A percentile compares a stretch with the other conserved stretches of the same genome.
Conservation (phyloP, 352 stramenopile species). For the Phytophthora capsici region DNA sequence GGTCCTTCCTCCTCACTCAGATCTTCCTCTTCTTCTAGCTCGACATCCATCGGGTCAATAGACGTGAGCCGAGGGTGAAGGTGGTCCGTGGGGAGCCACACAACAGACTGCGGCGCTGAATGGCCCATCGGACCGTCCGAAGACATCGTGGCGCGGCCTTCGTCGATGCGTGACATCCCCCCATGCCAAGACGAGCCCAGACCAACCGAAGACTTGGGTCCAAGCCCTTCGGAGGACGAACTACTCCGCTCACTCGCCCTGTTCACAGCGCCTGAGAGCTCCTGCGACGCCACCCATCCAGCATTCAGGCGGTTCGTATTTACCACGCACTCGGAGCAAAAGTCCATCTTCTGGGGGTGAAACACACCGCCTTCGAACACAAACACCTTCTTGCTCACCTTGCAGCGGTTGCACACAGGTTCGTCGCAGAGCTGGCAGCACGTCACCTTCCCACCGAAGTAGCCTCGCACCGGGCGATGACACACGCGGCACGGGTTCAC, state of each 20-base stretch:
- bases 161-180: conserved; percentile 39
- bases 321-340: conserved; percentile 58
- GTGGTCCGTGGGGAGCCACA: conserved; percentile 39
- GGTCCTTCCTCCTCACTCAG: conserved; percentile 1
- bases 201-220: conserved; percentile 16
- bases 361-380: conserved; percentile 53
- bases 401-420: conserved; percentile 49
- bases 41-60: conserved; percentile 25
- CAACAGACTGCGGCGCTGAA: conserved; percentile 25
- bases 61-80: conserved; percentile 26
- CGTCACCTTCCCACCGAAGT: conserved; percentile 35
- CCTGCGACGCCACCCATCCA: conserved; percentile 60
- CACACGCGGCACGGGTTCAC: conserved; percentile 32
- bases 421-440: conserved; percentile 45
- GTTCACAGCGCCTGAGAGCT: conserved; percentile 39
- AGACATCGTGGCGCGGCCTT: conserved; percentile 49
- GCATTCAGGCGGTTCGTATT: conserved; percentile 54
- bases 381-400: conserved; percentile 54
- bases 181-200: conserved; percentile 28
- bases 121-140: conserved; percentile 29
- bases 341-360: conserved; percentile 73
- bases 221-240: conserved; percentile 21
- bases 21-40: conserved; percentile 23
- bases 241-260: conserved; percentile 26
- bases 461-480: conserved; percentile 27